Evolutionary conservation across 2,329 filamentous ascomycete species (phyloP), one percentile per base, ranked within the genome.

Genomic region (Elsinoe batatas): DNA sequence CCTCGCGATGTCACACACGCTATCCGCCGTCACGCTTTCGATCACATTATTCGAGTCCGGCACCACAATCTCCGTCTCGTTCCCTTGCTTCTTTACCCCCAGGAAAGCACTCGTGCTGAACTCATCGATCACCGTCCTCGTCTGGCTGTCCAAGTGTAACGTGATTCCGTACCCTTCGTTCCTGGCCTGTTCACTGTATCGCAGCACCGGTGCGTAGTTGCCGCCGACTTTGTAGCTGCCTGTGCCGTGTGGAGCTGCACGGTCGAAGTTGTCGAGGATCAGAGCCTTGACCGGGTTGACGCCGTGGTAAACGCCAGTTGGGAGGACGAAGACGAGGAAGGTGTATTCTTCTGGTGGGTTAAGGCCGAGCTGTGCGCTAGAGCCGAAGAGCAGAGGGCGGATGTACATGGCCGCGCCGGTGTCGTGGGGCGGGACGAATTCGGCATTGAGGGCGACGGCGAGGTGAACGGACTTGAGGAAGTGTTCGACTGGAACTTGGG

Each of bases 181-280:
- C 12, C 59, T 53, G n/a, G 69, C 69, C 35, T 64, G 60, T 11
- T 64, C 63, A 7, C 58, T 64, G 57, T 63, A 68, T n/a, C 61
- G 59, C n/a, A 69, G 59, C 2, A 68, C 69, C 3, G 69, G 66
- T 0, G 66, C 69, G 57, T 71, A 71, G 55, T 71, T 71, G 0
- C 69, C 69, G 4, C 68, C 69, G 8, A 70, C 64, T 56, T 71
- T 71, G 26, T 61, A 67, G 32, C 59, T 58, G 1, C 69, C 68
- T 1, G 63, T 64, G 1, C 69, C 69, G 13, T 59, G 60, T 0
- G 69, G 67, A 5, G 69, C 68, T 2, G 69, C 64, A 18, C 69
- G 63, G 51, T 71, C 68, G 43, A 69, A 67, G 15, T 68, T 64
- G 46, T 70, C 68, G 15, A 68, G 53, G n/a, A 71, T 60, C 12